These are phyloP conservation scores for Pelargonium citronellum DNA, from an alignment of 441 rosid species.

Conservation along the genomic window DNA sequence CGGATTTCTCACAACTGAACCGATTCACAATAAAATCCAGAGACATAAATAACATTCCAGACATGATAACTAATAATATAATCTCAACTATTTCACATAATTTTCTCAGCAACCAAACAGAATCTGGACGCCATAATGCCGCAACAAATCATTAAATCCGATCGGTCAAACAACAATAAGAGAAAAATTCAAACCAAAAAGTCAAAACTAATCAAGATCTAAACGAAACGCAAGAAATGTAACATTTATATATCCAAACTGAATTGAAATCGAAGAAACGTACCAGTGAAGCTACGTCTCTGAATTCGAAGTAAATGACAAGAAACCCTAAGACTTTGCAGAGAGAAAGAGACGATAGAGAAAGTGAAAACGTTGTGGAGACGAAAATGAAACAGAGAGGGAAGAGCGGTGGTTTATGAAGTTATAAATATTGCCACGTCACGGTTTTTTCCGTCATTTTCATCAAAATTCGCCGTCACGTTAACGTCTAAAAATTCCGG, in stretches of 20 bases:
- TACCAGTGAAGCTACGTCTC: conserved; percentile 36
- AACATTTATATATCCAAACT: neutral
- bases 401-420: conserved; percentile 2
- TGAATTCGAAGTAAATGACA: conserved; percentile 42
- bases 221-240: conserved; percentile 14
- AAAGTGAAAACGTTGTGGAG: neutral
- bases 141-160: neutral
- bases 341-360: conserved; percentile 15
- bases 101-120: neutral
- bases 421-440: neutral
- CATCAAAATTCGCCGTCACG: neutral
- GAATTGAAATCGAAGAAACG: conserved; percentile 17
- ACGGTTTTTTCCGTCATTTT: neutral
- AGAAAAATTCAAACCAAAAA: neutral
- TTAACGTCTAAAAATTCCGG: neutral
- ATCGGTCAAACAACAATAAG: neutral
- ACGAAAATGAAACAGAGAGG: neutral
- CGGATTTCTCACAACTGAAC: neutral
- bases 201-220: neutral
- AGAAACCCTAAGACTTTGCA: conserved; percentile 19
- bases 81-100: neutral
- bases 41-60: neutral
- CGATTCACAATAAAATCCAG: neutral
- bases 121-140: neutral
- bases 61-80: neutral